phyloP scores from a whole-genome alignment of 78 protist species.

The Cyanophora paradoxa region DNA sequence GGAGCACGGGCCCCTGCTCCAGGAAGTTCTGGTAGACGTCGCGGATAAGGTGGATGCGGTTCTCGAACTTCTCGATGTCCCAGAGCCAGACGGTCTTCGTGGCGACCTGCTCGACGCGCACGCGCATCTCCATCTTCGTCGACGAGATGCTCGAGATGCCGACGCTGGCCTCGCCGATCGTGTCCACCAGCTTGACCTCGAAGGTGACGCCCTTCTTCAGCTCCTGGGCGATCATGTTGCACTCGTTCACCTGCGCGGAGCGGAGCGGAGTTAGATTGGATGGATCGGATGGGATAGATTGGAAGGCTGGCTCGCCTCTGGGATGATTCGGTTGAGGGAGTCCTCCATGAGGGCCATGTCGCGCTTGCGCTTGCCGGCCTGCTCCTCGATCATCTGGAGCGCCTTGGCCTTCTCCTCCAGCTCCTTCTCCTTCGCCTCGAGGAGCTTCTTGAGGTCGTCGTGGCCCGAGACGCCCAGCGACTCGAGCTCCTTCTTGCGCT shows the following conservation, averaged over 20 bases:
- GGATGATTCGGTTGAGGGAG: too few relatives aligned
- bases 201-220: background rate
- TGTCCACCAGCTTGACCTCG: background rate
- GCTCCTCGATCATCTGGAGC: background rate
- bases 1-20: background rate
- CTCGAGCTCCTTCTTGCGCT: background rate
- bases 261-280: too few relatives aligned
- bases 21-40: background rate
- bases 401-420: background rate
- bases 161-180: background rate
- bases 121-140: background rate
- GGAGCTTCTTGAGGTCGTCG: background rate
- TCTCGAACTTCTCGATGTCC: background rate
- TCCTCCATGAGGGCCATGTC: background rate
- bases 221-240: background rate
- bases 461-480: too few relatives aligned
- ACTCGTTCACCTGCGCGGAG: slow-evolving; percentile 13
- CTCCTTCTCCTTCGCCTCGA: background rate
- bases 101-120: background rate
- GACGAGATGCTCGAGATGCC: background rate
- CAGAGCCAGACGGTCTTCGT: background rate
- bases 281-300: too few relatives aligned
- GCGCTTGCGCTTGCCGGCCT: background rate
- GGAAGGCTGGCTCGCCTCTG: too few relatives aligned
- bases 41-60: slow-evolving; percentile 4